Evolutionary conservation across 2,329 filamentous ascomycete species (phyloP).

Genomic region (Aspergillus costaricaensis): DNA sequence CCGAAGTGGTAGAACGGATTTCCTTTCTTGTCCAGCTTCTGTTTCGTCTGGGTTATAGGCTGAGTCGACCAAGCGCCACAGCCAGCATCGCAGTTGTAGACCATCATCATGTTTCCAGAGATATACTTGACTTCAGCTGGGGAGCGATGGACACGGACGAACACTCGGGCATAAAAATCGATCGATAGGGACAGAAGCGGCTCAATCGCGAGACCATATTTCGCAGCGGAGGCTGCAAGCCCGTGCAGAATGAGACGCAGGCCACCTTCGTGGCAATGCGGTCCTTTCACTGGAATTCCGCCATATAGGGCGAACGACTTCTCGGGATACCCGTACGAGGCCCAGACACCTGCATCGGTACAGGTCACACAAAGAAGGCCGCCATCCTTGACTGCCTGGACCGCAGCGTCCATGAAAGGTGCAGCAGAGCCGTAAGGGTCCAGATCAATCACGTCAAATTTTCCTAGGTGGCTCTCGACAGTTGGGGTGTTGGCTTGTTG

Average conservation of each 20-base stretch:
- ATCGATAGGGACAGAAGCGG: slow-evolving; percentile 91
- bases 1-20: slow-evolving; percentile 75
- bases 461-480: slow-evolving; percentile 46
- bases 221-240: slow-evolving; percentile 75
- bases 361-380: slow-evolving; percentile 93
- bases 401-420: slow-evolving; percentile 85
- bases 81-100: slow-evolving; percentile 86
- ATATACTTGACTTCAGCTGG: slow-evolving; percentile 87
- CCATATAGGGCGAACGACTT: slow-evolving; percentile 95
- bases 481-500: slow-evolving; percentile 39
- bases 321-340: slow-evolving; percentile 89
- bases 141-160: slow-evolving; percentile 77
- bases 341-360: slow-evolving; percentile 93
- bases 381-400: slow-evolving; percentile 84
- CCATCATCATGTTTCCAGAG: slow-evolving; percentile 86
- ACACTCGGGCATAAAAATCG: slow-evolving; percentile 91
- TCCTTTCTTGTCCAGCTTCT: slow-evolving; percentile 69
- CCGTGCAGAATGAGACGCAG: slow-evolving; percentile 82
- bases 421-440: slow-evolving; percentile 95
- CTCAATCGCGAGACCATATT: slow-evolving; percentile 85
- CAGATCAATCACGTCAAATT: slow-evolving; percentile 92
- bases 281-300: slow-evolving; percentile 80
- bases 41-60: slow-evolving; percentile 69
- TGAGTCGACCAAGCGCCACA: slow-evolving; percentile 93
- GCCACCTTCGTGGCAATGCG: slow-evolving; percentile 84